These are phyloP conservation scores for Coemansia sp. DNA, from an alignment of 192 early-diverging fungal genomes.

Conservation along the genomic window DNA sequence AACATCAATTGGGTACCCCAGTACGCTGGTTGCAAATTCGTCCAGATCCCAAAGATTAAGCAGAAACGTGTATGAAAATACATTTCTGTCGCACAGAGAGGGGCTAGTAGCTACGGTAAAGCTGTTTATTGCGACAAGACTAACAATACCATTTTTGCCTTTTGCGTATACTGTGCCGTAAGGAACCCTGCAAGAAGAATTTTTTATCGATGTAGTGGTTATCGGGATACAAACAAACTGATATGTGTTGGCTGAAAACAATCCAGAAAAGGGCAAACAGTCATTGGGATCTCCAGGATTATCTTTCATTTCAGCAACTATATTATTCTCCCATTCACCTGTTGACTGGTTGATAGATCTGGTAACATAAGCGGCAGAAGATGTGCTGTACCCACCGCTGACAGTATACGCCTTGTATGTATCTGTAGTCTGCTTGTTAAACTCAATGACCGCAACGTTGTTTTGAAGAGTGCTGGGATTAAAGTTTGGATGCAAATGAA, in stretches of 20 bases:
- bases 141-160: neutral
- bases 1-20: constrained; percentile 1
- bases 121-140: neutral
- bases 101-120: neutral
- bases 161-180: neutral
- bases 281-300: neutral
- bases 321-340: neutral
- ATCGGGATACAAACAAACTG: neutral
- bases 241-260: neutral
- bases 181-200: neutral
- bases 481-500: constrained; percentile 15
- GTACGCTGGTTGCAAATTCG: neutral
- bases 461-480: constrained; percentile 11
- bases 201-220: neutral
- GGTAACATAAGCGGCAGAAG: neutral
- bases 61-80: neutral
- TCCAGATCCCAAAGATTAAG: neutral
- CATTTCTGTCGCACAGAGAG: neutral
- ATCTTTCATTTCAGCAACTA: neutral
- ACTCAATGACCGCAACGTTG: constrained; percentile 20
- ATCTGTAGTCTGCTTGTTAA: constrained; percentile 16
- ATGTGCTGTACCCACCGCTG: neutral
- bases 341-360: neutral
- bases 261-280: neutral
- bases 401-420: constrained; percentile 8